Conservation (phyloP, 176 grass and related monocot genomes). For the Triticum urartu region DNA sequence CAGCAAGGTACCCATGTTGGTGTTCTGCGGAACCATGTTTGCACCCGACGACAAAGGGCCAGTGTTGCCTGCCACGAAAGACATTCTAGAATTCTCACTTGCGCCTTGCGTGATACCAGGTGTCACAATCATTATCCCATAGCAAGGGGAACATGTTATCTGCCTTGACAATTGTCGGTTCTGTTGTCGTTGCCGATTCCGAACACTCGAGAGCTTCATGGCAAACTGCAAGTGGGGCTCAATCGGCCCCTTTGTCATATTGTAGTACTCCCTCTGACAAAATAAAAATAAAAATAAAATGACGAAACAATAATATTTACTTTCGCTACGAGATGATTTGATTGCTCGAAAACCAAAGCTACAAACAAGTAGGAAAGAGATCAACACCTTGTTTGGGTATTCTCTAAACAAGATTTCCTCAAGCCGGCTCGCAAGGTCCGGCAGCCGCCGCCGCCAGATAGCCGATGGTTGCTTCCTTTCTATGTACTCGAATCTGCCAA, state of each 20-base stretch:
- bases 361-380: background rate
- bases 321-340: conserved; percentile 3
- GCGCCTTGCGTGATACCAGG: conserved; percentile 66
- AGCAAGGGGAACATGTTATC: conserved; percentile 50
- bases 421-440: conserved; percentile 25
- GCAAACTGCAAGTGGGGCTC: background rate
- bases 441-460: conserved; percentile 29
- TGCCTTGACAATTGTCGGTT: conserved; percentile 42
- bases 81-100: conserved; percentile 46
- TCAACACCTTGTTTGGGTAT: conserved; percentile 49
- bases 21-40: conserved; percentile 49
- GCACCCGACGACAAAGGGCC: conserved; percentile 33
- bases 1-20: conserved; percentile 50
- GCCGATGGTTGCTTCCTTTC: conserved; percentile 15
- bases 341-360: conserved; percentile 12
- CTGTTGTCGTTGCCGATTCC: conserved; percentile 40
- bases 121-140: conserved; percentile 74
- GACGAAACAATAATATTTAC: conserved; percentile 10
- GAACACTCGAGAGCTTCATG: conserved; percentile 40
- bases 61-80: conserved; percentile 54
- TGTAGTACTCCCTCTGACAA: conserved; percentile 71
- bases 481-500: conserved; percentile 24
- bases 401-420: conserved; percentile 56
- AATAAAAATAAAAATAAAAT: conserved; percentile 1
- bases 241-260: conserved; percentile 48